These are phyloP conservation scores for Rhizophagus sp. DNA, from an alignment of 192 early-diverging fungal species.

Conservation along the genomic window DNA sequence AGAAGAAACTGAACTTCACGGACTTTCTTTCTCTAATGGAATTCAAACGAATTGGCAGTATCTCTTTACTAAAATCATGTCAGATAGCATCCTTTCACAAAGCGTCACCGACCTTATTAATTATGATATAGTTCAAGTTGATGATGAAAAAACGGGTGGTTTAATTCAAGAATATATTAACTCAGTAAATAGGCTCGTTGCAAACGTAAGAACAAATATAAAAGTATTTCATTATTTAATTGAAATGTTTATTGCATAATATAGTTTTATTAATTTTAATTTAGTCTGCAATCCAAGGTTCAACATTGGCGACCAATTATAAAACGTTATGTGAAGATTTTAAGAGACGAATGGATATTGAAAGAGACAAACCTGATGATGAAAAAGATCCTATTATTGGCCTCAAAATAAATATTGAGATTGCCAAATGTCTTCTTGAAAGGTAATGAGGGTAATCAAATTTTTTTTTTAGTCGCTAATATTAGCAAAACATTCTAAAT, in stretches of 20 bases:
- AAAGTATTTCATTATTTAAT: neutral
- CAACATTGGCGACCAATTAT: neutral
- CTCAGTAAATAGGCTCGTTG: neutral
- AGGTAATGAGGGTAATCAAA: neutral
- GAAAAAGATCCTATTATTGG: constrained; percentile 3
- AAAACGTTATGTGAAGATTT: neutral
- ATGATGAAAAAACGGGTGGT: neutral
- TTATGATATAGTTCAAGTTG: neutral
- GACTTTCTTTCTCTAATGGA: neutral
- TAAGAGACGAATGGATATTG: constrained; percentile 13
- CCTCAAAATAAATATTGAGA: constrained; percentile 6
- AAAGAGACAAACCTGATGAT: neutral
- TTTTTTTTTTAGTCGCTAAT: neutral
- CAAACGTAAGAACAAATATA: neutral
- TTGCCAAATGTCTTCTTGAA: neutral
- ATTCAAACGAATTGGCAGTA: neutral
- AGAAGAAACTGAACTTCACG: neutral
- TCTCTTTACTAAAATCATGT: constrained; percentile 7
- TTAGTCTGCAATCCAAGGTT: constrained; percentile 1
- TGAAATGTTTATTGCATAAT: neutral
- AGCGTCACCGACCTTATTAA: neutral
- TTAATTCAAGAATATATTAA: neutral
- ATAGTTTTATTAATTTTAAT: neutral
- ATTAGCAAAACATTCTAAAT: neutral
- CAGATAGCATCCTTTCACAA: neutral